phyloP scores from a whole-genome alignment of 1,139 yeast species.

The Schizosaccharomyces versatilis region DNA sequence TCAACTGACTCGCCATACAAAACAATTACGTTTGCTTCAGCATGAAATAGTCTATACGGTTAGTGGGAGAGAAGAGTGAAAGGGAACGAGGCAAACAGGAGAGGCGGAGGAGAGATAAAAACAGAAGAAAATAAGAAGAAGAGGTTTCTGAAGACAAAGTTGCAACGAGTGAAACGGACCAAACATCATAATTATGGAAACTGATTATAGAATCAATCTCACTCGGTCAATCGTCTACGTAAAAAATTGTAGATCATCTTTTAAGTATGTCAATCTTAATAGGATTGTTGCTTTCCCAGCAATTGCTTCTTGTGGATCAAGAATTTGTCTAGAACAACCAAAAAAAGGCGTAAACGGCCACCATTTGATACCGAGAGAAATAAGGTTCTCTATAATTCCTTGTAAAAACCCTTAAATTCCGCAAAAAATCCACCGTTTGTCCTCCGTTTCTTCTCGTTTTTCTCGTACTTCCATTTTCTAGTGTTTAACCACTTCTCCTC shows the following conservation, averaged over 20 bases:
- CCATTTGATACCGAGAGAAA: no score
- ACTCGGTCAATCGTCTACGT: no score
- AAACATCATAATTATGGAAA: background rate
- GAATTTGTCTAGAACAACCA: no score
- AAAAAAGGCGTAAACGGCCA: no score
- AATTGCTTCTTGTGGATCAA: background rate
- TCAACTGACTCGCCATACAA: slow-evolving; percentile 65
- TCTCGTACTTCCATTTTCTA: no score
- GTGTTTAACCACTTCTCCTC: no score
- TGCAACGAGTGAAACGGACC: background rate
- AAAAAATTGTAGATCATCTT: no score
- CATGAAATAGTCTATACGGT: background rate
- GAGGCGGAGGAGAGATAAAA: background rate
- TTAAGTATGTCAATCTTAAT: no score
- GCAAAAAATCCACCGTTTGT: no score
- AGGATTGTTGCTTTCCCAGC: background rate
- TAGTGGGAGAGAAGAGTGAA: background rate
- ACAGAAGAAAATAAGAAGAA: background rate
- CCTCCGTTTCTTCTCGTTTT: no score
- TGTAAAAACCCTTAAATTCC: no score
- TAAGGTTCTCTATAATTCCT: no score
- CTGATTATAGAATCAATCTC: background rate
- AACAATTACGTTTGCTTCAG: slow-evolving; percentile 57
- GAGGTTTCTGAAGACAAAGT: background rate
- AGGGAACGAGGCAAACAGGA: background rate